A percentile compares a stretch with the other conserved stretches of the same genome.
Conservation (phyloP, 306 rosid genomes). For the Sechiopsis laciniata region DNA sequence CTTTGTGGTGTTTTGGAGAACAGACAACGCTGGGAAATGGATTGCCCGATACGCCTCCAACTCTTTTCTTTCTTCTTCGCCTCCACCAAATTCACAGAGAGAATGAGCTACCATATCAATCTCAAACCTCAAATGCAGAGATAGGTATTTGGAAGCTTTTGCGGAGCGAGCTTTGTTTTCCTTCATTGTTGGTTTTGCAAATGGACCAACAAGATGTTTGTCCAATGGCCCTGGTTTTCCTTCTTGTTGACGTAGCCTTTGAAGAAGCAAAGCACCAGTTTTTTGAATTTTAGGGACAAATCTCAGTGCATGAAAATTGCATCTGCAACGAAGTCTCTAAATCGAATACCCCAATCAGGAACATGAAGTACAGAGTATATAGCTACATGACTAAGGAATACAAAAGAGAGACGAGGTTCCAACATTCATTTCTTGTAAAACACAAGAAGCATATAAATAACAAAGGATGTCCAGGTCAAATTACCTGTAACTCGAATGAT, state of each 20-base stretch:
- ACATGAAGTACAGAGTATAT: constrained; percentile 24
- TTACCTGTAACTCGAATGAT: constrained; percentile 81
- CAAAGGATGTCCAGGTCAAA: constrained; percentile 28
- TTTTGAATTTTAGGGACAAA: constrained; percentile 92
- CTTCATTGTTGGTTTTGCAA: constrained; percentile 36
- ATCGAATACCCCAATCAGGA: constrained; percentile 86
- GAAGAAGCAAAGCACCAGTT: constrained; percentile 80
- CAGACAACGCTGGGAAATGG: constrained; percentile 83
- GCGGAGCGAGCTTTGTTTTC: constrained; percentile 33
- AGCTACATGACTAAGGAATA: constrained; percentile 21
- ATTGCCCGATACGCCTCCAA: constrained; percentile 82
- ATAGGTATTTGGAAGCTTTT: constrained; percentile 75
- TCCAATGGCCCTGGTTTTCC: constrained; percentile 62
- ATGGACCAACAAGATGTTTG: constrained; percentile 61
- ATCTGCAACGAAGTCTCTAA: constrained; percentile 99
- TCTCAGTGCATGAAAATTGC: constrained; percentile 89
- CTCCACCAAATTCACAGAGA: constrained; percentile 93
- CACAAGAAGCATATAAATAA: constrained; percentile 13
- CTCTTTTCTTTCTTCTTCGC: constrained; percentile 78
- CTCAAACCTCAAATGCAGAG: constrained; percentile 94
- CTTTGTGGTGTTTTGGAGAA: constrained; percentile 58
- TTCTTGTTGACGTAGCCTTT: constrained; percentile 61
- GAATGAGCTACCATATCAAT: constrained; percentile 99
- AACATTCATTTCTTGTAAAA: constrained; percentile 1
- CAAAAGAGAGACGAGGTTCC: constrained; percentile 25